Conservation (phyloP, 1,284 basidiomycete species). For the Moniliella sp. region DNA sequence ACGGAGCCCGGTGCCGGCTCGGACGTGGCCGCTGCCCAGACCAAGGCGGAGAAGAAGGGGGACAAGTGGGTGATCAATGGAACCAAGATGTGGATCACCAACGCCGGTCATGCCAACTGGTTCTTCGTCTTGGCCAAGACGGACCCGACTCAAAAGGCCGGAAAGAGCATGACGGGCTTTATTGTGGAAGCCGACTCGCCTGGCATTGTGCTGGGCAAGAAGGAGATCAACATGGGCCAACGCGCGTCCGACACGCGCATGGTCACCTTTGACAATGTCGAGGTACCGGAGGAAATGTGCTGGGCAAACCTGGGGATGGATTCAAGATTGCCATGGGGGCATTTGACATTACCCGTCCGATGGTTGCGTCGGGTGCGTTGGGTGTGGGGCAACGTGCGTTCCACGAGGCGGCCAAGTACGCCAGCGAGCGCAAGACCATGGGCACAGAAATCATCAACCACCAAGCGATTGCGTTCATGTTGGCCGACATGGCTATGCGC, state of each 20-base stretch:
- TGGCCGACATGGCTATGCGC: slow-evolving; percentile 42
- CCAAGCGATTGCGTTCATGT: slow-evolving; percentile 41
- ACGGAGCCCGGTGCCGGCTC: slow-evolving; percentile 41
- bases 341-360: slow-evolving; percentile 39
- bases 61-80: slow-evolving; percentile 39
- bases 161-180: slow-evolving; percentile 41
- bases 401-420: slow-evolving; percentile 40
- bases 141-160: slow-evolving; percentile 36
- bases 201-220: slow-evolving; percentile 39
- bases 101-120: slow-evolving; percentile 41
- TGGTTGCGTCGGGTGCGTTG: slow-evolving; percentile 41
- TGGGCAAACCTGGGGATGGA: slow-evolving; percentile 40
- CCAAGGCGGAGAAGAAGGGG: slow-evolving; percentile 38
- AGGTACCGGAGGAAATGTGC: slow-evolving; percentile 39
- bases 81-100: slow-evolving; percentile 40
- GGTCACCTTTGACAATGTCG: slow-evolving; percentile 41
- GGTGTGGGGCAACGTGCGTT: slow-evolving; percentile 41
- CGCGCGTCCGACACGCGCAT: slow-evolving; percentile 41
- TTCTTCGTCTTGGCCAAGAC: slow-evolving; percentile 42
- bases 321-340: slow-evolving; percentile 42
- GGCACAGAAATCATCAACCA: slow-evolving; percentile 42
- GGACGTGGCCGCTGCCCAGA: slow-evolving; percentile 37
- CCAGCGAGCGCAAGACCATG: slow-evolving; percentile 42
- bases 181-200: slow-evolving; percentile 40
- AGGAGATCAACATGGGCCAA: slow-evolving; percentile 45